Percentiles rank a stretch among this genome's conserved stretches.
phyloP scores from a whole-genome alignment of 2,329 filamentous ascomycete genomes.

The Aspergillus pseudonomiae region DNA sequence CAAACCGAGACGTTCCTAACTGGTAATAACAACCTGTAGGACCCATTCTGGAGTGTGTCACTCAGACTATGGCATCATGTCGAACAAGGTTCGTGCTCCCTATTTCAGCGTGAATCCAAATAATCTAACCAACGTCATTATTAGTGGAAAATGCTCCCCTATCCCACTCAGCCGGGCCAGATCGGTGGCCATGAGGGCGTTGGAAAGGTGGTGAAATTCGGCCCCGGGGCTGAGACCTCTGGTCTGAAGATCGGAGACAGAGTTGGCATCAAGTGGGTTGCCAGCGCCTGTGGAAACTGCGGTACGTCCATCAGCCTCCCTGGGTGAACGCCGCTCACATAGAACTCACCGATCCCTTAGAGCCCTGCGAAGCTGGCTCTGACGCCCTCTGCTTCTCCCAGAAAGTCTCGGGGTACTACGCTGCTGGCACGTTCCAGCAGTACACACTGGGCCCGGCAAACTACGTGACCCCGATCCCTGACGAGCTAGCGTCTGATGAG shows the following conservation, averaged over 20 bases:
- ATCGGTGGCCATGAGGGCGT: conserved; percentile 73
- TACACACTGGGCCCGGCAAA: conserved; percentile 65
- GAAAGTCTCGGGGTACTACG: conserved; percentile 67
- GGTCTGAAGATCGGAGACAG: conserved; percentile 67
- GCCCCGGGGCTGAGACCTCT: conserved; percentile 59
- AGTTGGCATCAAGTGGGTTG: conserved; percentile 71
- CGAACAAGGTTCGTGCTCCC: too few relatives aligned
- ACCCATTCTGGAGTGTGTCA: too few relatives aligned
- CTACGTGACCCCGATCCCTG: conserved; percentile 72
- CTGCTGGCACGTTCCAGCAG: conserved; percentile 73
- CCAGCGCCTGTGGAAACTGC: conserved; percentile 59
- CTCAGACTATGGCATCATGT: too few relatives aligned
- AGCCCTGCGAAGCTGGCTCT: conserved; percentile 56
- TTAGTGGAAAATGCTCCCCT: conserved; percentile 60
- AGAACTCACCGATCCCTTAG: conserved; percentile 10
- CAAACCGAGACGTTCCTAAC: too few relatives aligned
- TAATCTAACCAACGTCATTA: not conserved
- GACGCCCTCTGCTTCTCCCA: conserved; percentile 60
- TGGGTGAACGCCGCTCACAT: too few relatives aligned
- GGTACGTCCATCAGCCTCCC: conserved; percentile 33
- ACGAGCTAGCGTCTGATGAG: conserved; percentile 58
- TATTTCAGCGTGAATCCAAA: too few relatives aligned
- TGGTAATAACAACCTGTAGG: too few relatives aligned
- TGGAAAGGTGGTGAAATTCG: conserved; percentile 66
- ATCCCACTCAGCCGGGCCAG: conserved; percentile 62